These are phyloP conservation scores for Pestalotiopsis sp. DNA, from an alignment of 2,329 filamentous ascomycete species.

Conservation along the genomic window DNA sequence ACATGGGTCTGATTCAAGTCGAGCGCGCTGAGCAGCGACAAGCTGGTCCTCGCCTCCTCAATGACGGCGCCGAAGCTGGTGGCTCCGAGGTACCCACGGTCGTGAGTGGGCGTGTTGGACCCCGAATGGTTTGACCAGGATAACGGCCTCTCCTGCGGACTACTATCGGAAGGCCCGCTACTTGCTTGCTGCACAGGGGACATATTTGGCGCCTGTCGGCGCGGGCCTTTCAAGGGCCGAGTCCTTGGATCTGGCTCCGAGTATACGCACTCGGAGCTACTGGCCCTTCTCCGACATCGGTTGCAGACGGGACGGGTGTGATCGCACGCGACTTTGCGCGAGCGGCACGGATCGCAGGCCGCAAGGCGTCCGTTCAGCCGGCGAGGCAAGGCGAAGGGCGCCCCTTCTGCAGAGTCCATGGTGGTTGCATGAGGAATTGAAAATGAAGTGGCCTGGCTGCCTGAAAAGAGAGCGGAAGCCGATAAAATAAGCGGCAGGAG, in stretches of 20 bases:
- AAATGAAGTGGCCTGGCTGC: background rate
- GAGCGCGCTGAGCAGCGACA: conserved; percentile 6
- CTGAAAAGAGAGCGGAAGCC: background rate
- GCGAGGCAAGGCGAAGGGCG: background rate
- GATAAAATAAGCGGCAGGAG: background rate
- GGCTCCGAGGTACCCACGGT: conserved; percentile 16
- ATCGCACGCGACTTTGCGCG: conserved; percentile 18
- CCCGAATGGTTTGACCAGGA: background rate
- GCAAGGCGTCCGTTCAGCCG: conserved; percentile 15
- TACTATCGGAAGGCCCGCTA: background rate
- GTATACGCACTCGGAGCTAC: conserved; percentile 13
- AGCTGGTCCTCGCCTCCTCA: conserved; percentile 34
- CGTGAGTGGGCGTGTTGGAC: background rate
- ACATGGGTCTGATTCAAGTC: background rate
- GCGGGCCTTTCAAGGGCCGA: background rate
- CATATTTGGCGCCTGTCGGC: background rate
- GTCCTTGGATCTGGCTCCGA: conserved; percentile 4
- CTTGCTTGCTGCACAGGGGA: background rate
- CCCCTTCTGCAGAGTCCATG: background rate
- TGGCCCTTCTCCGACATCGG: conserved; percentile 12
- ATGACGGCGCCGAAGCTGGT: conserved; percentile 36
- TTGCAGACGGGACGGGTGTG: conserved; percentile 15
- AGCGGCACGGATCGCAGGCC: conserved; percentile 17
- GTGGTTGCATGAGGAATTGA: background rate
- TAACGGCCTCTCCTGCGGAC: background rate